Evolutionary conservation across 1,284 basidiomycete species (phyloP).

Genomic region (Takashimella tepidaria): DNA sequence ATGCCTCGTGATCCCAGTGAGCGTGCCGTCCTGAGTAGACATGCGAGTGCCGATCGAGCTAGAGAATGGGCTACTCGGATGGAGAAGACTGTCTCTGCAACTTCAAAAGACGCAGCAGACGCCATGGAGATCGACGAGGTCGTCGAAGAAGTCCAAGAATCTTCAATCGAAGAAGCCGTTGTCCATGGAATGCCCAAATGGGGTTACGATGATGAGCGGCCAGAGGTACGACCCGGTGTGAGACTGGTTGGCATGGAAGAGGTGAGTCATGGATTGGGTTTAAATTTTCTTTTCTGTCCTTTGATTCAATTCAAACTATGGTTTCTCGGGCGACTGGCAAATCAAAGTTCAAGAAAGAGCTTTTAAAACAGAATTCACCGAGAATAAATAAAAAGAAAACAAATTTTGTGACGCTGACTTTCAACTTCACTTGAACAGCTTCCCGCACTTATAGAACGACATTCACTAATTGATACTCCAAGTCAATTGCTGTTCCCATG

Average conservation of each 20-base stretch:
- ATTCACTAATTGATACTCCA: slow-evolving; percentile 42
- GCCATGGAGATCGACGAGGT: slow-evolving; percentile 24
- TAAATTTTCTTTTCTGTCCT: too few relatives aligned
- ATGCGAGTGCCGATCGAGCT: background rate
- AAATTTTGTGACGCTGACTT: background rate
- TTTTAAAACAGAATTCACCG: background rate
- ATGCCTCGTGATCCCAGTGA: background rate
- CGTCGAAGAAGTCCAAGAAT: slow-evolving; percentile 11
- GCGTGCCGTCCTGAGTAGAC: background rate
- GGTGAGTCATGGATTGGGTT: too few relatives aligned
- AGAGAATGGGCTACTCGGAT: background rate
- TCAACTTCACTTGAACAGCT: slow-evolving; percentile 21
- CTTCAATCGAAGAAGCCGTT: slow-evolving; percentile 17
- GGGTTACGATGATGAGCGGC: slow-evolving; percentile 41
- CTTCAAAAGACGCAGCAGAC: slow-evolving; percentile 6
- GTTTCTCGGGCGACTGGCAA: too few relatives aligned
- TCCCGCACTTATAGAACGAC: slow-evolving; percentile 35
- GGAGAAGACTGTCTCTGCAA: background rate
- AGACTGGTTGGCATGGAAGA: slow-evolving; percentile 41
- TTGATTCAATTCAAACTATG: too few relatives aligned
- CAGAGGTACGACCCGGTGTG: slow-evolving; percentile 40
- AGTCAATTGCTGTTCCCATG: slow-evolving; percentile 47
- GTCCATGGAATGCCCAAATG: slow-evolving; percentile 46
- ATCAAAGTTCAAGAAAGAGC: too few relatives aligned
- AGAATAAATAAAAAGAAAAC: background rate